Conservation (phyloP, 139 green algal species). For the Chlamydomonas sp. region DNA sequence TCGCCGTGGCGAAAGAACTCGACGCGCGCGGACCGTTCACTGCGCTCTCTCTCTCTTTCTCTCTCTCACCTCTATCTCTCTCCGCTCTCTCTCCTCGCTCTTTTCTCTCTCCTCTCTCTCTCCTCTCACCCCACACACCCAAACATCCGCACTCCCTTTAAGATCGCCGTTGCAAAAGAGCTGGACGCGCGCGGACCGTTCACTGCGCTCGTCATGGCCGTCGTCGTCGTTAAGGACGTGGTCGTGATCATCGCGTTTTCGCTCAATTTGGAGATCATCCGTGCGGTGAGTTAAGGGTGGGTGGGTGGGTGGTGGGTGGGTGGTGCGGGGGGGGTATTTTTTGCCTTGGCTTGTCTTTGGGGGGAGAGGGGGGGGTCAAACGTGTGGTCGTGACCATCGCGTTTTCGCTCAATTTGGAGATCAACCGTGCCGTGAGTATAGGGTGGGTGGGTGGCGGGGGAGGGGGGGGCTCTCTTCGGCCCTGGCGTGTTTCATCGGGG, state of each 20-base stretch:
- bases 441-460: no score
- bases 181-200: constrained; percentile 70
- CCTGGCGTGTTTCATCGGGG: no score
- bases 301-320: no score
- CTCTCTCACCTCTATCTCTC: neutral
- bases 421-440: constrained; percentile 39
- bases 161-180: constrained; percentile 84
- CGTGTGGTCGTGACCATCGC: constrained; percentile 80
- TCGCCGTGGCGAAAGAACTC: neutral
- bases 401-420: constrained; percentile 77
- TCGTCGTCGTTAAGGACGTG: constrained; percentile 88
- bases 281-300: constrained; percentile 30
- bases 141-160: constrained; percentile 4
- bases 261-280: constrained; percentile 70
- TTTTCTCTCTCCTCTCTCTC: neutral
- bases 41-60: neutral
- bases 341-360: neutral
- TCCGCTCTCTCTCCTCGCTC: neutral
- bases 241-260: constrained; percentile 77
- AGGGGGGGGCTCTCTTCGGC: no score
- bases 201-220: constrained; percentile 68
- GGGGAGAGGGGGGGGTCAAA: no score
- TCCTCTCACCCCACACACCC: neutral
- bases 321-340: no score
- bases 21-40: neutral